Conservation (phyloP, 169 alveolate genomes). For the Eimeria zaria region DNA sequence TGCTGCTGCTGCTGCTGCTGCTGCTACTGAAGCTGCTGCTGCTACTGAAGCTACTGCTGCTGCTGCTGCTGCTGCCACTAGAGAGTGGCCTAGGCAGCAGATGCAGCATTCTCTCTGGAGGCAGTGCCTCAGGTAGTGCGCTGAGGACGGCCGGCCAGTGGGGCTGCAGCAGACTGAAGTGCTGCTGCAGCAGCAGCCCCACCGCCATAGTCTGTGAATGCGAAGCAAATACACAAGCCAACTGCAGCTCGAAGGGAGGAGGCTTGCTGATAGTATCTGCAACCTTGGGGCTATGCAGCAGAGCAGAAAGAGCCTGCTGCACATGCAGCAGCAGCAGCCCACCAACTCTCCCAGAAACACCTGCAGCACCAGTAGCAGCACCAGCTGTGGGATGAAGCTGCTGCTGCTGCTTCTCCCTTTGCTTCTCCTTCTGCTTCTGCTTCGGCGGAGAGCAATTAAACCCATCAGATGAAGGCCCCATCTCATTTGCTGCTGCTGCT, state of each 20-base stretch:
- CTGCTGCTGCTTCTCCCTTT: conserved; percentile 16
- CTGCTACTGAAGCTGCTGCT: no score
- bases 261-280: neutral
- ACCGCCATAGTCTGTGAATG: conserved; percentile 56
- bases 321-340: conserved; percentile 59
- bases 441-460: neutral
- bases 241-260: conserved; percentile 54
- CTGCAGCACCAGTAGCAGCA: conserved; percentile 27
- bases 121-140: conserved; percentile 54
- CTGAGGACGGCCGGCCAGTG: conserved; percentile 58
- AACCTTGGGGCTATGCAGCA: neutral
- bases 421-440: conserved; percentile 39
- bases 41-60: no score
- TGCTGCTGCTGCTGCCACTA: neutral
- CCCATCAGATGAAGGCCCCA: neutral
- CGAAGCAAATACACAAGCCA: conserved; percentile 23
- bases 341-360: neutral
- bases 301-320: conserved; percentile 52
- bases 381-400: neutral
- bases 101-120: conserved; percentile 19
- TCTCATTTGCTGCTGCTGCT: neutral
- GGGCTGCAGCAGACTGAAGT: neutral
- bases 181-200: conserved; percentile 76
- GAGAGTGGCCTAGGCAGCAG: conserved; percentile 6
- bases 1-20: conserved; percentile 31